Evolutionary conservation across 257 asterid species (phyloP).

Genomic region (Rubia yunnanensis): DNA sequence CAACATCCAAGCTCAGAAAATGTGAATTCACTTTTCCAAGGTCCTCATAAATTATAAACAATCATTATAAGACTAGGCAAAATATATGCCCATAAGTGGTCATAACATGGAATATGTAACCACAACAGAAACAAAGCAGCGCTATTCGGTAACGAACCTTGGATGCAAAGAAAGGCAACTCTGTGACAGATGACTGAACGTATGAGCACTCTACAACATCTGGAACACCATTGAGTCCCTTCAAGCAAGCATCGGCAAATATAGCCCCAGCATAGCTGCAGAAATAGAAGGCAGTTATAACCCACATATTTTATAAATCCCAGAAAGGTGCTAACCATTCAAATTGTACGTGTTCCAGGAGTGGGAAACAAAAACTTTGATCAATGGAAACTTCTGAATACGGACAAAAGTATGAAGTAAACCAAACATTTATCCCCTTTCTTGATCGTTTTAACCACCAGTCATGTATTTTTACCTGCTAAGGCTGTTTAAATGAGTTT

Average conservation of each 20-base stretch:
- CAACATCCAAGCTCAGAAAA: background rate
- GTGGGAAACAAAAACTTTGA: background rate
- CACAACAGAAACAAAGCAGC: background rate
- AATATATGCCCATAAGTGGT: background rate
- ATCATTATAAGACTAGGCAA: background rate
- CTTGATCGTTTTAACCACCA: background rate
- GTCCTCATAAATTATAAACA: background rate
- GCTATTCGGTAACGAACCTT: conserved; percentile 26
- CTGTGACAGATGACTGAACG: conserved; percentile 67
- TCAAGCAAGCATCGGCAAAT: conserved; percentile 88
- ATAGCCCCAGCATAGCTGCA: conserved; percentile 89
- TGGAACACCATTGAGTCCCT: conserved; percentile 86
- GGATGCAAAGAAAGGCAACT: conserved; percentile 75
- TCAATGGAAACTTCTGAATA: background rate
- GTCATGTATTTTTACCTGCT: background rate
- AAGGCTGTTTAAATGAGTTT: background rate
- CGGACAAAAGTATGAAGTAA: background rate
- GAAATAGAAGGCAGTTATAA: background rate
- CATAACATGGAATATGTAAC: background rate
- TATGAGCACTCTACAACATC: conserved; percentile 70
- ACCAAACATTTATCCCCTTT: background rate
- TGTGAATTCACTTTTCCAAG: background rate
- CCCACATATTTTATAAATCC: conserved; percentile 1
- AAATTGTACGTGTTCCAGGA: background rate
- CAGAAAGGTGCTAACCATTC: background rate